phyloP scores from a whole-genome alignment of 148 eudicot species.

The Rhododendron henanense region DNA sequence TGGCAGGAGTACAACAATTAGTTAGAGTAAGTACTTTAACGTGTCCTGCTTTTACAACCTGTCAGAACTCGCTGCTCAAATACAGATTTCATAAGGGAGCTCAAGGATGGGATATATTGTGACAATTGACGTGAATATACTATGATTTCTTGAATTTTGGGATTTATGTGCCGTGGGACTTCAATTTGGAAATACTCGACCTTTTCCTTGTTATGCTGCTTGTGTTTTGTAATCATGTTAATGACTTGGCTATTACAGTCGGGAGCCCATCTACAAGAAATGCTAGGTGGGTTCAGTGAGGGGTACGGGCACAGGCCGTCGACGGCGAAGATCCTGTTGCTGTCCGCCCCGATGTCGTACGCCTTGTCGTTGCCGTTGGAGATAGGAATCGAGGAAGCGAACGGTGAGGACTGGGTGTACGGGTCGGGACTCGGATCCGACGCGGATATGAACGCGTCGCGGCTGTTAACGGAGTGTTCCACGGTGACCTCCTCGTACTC shows the following conservation, averaged over 20 bases:
- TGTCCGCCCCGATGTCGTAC: too few relatives aligned
- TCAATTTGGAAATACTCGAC: neutral
- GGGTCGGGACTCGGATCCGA: too few relatives aligned
- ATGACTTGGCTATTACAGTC: neutral
- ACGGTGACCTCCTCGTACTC: too few relatives aligned
- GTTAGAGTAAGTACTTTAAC: constrained; percentile 53
- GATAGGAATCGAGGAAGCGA: too few relatives aligned
- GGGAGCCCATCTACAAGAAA: neutral
- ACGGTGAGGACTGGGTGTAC: too few relatives aligned
- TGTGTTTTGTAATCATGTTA: neutral
- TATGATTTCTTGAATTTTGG: neutral
- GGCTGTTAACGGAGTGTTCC: too few relatives aligned
- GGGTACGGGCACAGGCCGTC: neutral
- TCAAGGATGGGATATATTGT: neutral
- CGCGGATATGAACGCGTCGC: too few relatives aligned
- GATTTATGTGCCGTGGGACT: neutral
- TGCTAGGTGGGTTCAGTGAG: neutral
- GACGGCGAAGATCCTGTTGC: too few relatives aligned
- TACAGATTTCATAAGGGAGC: neutral
- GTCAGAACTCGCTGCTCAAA: neutral
- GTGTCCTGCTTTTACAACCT: neutral
- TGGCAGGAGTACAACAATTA: constrained; percentile 80
- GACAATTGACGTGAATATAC: neutral
- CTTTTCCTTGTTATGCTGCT: neutral
- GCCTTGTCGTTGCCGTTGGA: too few relatives aligned